Base-by-base conservation (phyloP, 192 early-diverging fungal genomes). In the Rhizophagus clarus region DNA sequence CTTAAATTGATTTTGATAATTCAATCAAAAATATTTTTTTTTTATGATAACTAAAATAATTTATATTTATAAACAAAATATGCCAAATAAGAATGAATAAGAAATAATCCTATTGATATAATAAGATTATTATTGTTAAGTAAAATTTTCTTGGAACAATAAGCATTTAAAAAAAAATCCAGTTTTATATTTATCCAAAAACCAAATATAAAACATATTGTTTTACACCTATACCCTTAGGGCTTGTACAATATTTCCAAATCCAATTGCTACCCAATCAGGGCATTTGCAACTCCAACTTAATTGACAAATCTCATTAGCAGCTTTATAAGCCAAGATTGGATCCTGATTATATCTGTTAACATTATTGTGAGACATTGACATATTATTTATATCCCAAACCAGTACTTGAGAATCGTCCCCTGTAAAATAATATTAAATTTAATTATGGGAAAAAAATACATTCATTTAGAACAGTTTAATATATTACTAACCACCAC, bases 401-500 rank as follows among this genome's bases (percentile, higher is more conserved):
- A 98, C 93, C 34, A 98, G 85, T 9, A 97, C 95, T 70, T 96
- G 94, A 28, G 87, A 84, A 84, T 98, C 98, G 34, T 97, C 96
- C 37, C 92, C 97, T 95, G 73, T 77, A 17, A 51, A 60, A 60
- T 17, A 66, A 34, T 51, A 47, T 47, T 17, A 61, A 74, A 24
- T 63, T 56, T 51, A 74, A 24, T 14, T 2, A 22, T 40, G 37
- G 15, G 9, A 20, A 62, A 17, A 32, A 51, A 7, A 71, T 22
- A 22, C 12, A 8, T 20, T 74, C 34, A 32, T 1, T 11, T 1
- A 10, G 12, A 20, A 32, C 31, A 24, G 15, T 51, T 74, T 2
- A n/a, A 42, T 32, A 8, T 42, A 26, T 15, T 60, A 81, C 81
- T 68, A 85, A 95, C 95, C 95, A 15, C 92, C 95, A n/a, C 92